phyloP scores from a whole-genome alignment of 164 flowering plant species.

The Umbilicus rupestris region DNA sequence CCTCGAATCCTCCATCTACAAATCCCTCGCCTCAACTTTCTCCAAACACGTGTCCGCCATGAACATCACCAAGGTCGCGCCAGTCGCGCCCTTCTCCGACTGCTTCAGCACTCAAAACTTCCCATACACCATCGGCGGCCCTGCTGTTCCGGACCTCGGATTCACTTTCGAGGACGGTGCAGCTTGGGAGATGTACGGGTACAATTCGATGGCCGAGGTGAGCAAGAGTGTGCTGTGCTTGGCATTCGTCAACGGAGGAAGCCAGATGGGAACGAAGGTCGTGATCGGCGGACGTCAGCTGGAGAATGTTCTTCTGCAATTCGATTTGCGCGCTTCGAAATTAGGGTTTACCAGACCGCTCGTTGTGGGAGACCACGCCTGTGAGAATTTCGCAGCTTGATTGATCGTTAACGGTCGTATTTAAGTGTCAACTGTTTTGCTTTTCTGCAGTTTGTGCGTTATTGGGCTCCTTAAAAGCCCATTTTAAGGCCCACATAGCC shows the following conservation, averaged over 20 bases:
- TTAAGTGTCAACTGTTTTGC: not conserved
- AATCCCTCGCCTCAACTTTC: not conserved
- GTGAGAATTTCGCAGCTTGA: not conserved
- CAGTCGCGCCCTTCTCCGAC: slow-evolving; percentile 15
- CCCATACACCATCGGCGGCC: slow-evolving; percentile 2
- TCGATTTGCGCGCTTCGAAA: slow-evolving; percentile 4
- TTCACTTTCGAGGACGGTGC: slow-evolving; percentile 11
- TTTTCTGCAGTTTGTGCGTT: not conserved
- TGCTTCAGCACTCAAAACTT: slow-evolving; percentile 13
- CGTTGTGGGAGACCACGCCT: not conserved
- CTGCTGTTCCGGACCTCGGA: slow-evolving; percentile 14
- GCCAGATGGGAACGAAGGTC: slow-evolving; percentile 4
- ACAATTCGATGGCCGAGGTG: slow-evolving; percentile 13
- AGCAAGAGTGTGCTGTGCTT: not conserved
- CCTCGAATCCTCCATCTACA: slow-evolving; percentile 8
- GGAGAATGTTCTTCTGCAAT: slow-evolving; percentile 12
- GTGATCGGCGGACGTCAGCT: slow-evolving; percentile 12
- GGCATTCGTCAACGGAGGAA: slow-evolving; percentile 8
- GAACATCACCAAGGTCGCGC: slow-evolving; percentile 10
- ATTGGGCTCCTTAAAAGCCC: not conserved
- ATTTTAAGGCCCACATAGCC: no score
- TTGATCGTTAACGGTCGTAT: not conserved
- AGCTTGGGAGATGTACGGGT: slow-evolving; percentile 17
- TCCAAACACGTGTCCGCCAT: not conserved
- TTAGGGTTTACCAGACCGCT: slow-evolving; percentile 12